phyloP scores from a whole-genome alignment of 805 yeast species.

The Alloascoidea africana region DNA sequence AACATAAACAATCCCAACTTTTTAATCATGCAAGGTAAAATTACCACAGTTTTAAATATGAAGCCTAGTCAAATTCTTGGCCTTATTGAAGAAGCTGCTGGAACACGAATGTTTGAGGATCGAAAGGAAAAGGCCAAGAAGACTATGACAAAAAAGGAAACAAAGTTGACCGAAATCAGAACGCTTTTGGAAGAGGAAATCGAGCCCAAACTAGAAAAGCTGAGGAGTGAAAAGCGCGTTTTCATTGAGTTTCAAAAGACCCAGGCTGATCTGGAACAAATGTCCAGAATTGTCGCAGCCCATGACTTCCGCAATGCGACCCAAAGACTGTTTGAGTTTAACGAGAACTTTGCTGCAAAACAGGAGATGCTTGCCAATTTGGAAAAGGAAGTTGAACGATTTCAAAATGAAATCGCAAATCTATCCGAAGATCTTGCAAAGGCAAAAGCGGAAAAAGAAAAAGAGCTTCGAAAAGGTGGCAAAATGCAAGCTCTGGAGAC shows the following conservation, averaged over 20 bases:
- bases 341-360: conserved; percentile 2
- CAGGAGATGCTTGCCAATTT: conserved; percentile 21
- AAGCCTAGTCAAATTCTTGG: conserved; percentile 82
- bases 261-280: conserved; percentile 64
- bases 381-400: conserved; percentile 26
- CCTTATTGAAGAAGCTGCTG: conserved; percentile 95
- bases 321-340: not conserved
- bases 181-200: conserved; percentile 70
- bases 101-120: conserved; percentile 91
- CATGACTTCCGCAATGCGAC: conserved; percentile 38
- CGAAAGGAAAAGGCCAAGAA: conserved; percentile 83
- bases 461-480: conserved; percentile 46
- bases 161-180: conserved; percentile 66
- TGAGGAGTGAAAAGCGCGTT: conserved; percentile 67
- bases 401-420: conserved; percentile 38
- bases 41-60: conserved; percentile 95
- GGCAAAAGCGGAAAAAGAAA: conserved; percentile 35
- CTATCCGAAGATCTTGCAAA: conserved; percentile 46
- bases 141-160: conserved; percentile 83
- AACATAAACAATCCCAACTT: conserved; percentile 96
- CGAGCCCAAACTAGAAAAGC: conserved; percentile 76
- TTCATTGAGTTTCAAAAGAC: conserved; percentile 79
- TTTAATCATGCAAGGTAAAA: conserved; percentile 96
- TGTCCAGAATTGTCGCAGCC: conserved; percentile 61
- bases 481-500: conserved; percentile 43